Evolutionary conservation across 331 rosid genomes (phyloP), one percentile per base, ranked within the genome.

Genomic region (Spiraea crenata): DNA sequence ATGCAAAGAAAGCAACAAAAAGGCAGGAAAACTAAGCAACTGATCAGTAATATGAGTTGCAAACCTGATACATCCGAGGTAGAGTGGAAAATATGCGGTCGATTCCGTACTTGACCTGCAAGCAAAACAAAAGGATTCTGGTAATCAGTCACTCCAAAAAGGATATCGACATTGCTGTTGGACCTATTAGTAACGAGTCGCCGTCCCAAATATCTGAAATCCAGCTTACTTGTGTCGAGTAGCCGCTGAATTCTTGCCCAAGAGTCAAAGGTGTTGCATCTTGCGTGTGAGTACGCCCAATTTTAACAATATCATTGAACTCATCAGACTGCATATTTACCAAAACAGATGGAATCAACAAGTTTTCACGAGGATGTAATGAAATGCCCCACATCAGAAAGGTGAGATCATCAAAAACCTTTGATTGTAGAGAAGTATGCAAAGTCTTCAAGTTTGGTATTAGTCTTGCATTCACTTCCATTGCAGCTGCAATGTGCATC

Each of bases 191-290:
- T 25, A 25, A 2, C 2, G 31, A 25, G 1, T 25, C 31, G 31
- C 31, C 2, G 31, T 2, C 31, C 31, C 31, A 25, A 39, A 62
- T 70, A 49, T 7, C 34, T 67, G 52, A 58, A 72, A 63, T 37
- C 57, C 69, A 71, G 66, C 91, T 75, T 82, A 91, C 99, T 85
- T 95, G 99, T 40, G 96, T 95, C n/a, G 96, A 69, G 78, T 95
- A 95, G 82, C 96, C 96, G 65, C 99, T 91, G 84, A 95, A 95
- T 75, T 95, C 99, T 76, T 95, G 99, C 44, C 99, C 99, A 39
- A 95, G 98, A 77, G 99, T 95, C 84, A 95, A 80, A 25, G 99
- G 99, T 16, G 99, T 95, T 41, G 99, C 99, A 79, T 95, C 99
- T 84, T 95, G 99, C 39, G 96, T 91, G 82, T 95, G 99, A 48